Conservation (phyloP, 805 yeast genomes). For the Schizosaccharomyces japonicus region DNA sequence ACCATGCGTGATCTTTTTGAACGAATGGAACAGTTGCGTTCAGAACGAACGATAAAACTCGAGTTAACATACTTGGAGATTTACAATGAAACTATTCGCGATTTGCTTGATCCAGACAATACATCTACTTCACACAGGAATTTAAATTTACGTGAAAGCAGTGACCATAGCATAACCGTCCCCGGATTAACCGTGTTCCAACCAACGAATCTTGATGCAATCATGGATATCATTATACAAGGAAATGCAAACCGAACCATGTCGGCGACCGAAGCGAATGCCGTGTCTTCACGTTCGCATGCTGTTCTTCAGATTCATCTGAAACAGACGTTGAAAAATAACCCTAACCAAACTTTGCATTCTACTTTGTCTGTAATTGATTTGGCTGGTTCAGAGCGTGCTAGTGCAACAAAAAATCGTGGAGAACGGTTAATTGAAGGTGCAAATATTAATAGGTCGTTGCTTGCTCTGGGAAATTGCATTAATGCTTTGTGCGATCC, state of each 20-base stretch:
- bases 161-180: slow-evolving; percentile 28
- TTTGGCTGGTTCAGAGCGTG: slow-evolving; percentile 82
- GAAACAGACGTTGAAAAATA: slow-evolving; percentile 47
- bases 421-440: slow-evolving; percentile 74
- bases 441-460: slow-evolving; percentile 64
- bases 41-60: slow-evolving; percentile 17
- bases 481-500: slow-evolving; percentile 37
- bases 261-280: slow-evolving; percentile 61
- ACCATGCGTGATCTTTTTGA: slow-evolving; percentile 26
- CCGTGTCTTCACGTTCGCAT: slow-evolving; percentile 77
- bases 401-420: slow-evolving; percentile 44
- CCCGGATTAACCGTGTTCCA: slow-evolving; percentile 31
- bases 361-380: slow-evolving; percentile 67
- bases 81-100: slow-evolving; percentile 62
- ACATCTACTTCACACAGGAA: slow-evolving; percentile 19
- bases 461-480: slow-evolving; percentile 81
- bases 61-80: slow-evolving; percentile 44
- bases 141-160: slow-evolving; percentile 63
- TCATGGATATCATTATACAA: slow-evolving; percentile 24
- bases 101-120: slow-evolving; percentile 25
- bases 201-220: slow-evolving; percentile 26
- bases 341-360: slow-evolving; percentile 34
- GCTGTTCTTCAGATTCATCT: slow-evolving; percentile 51
- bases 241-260: slow-evolving; percentile 48
- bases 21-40: slow-evolving; percentile 18